phyloP scores from a whole-genome alignment of 805 yeast genomes.

The Kodamaea kaohsiungensis region DNA sequence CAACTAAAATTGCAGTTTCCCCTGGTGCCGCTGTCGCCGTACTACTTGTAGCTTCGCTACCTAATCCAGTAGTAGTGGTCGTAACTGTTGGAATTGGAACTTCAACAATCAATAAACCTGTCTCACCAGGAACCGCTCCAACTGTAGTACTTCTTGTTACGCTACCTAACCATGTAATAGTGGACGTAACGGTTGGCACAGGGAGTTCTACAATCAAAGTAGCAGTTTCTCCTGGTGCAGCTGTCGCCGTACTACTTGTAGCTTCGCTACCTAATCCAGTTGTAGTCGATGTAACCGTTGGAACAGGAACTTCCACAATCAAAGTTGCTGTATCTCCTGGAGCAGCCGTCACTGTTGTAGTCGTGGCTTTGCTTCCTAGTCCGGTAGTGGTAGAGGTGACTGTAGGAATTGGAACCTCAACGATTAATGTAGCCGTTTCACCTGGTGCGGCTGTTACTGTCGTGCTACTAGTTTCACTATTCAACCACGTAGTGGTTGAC shows the following conservation, averaged over 20 bases:
- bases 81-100: constrained; percentile 17
- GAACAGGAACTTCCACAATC: constrained; percentile 12
- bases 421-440: constrained; percentile 12
- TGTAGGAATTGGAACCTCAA: constrained; percentile 20
- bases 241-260: constrained; percentile 11
- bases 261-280: constrained; percentile 11
- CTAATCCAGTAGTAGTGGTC: constrained; percentile 13
- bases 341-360: no score
- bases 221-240: constrained; percentile 6
- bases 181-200: constrained; percentile 14
- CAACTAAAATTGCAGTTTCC: constrained; percentile 12
- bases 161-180: constrained; percentile 10
- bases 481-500: constrained; percentile 9
- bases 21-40: constrained; percentile 6
- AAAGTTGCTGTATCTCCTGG: no score
- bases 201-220: constrained; percentile 17
- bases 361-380: constrained; percentile 7
- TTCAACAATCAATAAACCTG: no score
- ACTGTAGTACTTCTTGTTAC: constrained; percentile 11
- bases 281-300: constrained; percentile 15
- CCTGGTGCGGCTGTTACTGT: constrained; percentile 5
- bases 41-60: constrained; percentile 13
- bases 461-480: constrained; percentile 9
- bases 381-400: constrained; percentile 14
- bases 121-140: no score